Evolutionary conservation across 768 basidiomycete genomes (phyloP).

Genomic region (Strobilomyces echinocephalus): DNA sequence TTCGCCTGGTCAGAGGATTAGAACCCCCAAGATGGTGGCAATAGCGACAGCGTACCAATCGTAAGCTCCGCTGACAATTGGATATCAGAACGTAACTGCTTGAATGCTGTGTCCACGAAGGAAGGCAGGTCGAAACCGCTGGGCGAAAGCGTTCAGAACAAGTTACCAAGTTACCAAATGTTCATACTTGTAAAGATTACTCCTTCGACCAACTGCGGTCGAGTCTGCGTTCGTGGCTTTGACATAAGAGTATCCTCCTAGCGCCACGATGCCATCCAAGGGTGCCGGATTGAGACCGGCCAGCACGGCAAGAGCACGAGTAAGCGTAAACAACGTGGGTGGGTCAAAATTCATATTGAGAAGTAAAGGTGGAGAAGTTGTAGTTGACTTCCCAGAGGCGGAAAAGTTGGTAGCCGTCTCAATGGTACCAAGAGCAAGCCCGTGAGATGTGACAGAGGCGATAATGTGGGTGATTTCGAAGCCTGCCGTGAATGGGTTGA

Average conservation of each 20-base stretch:
- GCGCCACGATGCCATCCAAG: conserved; percentile 58
- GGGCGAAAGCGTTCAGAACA: not conserved
- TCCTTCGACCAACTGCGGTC: conserved; percentile 32
- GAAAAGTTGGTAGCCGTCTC: conserved; percentile 47
- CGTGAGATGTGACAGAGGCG: conserved; percentile 58
- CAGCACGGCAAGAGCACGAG: conserved; percentile 59
- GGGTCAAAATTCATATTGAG: conserved; percentile 68
- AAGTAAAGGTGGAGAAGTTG: conserved; percentile 52
- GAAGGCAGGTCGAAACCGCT: conserved; percentile 60
- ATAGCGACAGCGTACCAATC: conserved; percentile 40
- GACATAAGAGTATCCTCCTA: conserved; percentile 66
- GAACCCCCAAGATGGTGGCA: not conserved
- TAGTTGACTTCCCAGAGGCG: conserved; percentile 48
- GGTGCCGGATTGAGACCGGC: conserved; percentile 57
- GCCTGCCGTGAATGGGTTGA: conserved; percentile 62
- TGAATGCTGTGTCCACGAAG: conserved; percentile 64
- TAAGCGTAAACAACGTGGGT: conserved; percentile 62
- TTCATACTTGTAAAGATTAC: conserved; percentile 51
- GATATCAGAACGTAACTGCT: conserved; percentile 58
- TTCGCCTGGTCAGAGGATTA: conserved; percentile 41
- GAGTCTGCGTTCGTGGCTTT: conserved; percentile 31
- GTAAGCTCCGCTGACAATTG: conserved; percentile 48
- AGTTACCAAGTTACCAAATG: not conserved
- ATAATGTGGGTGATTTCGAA: conserved; percentile 54
- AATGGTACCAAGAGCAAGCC: conserved; percentile 60